Evolutionary conservation across 2,329 filamentous ascomycete species (phyloP).

Genomic region (Penicillium sp.): DNA sequence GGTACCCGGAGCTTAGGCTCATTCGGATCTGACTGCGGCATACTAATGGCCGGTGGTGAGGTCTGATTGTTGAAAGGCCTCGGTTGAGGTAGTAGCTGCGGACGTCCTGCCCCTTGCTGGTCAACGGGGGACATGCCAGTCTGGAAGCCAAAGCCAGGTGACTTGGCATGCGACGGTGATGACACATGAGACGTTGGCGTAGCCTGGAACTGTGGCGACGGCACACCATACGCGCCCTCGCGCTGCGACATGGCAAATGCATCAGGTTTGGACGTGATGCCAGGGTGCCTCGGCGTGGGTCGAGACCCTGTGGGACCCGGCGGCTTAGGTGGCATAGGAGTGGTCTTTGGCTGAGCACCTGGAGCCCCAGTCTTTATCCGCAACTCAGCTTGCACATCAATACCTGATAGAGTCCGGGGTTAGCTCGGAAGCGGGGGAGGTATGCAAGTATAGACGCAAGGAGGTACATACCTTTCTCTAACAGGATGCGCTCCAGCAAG

Average conservation of each 20-base stretch:
- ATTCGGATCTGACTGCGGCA: constrained; percentile 37
- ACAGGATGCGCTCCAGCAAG: constrained; percentile 85
- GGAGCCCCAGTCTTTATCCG: constrained; percentile 89
- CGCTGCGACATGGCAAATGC: constrained; percentile 51
- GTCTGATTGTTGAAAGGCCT: constrained; percentile 33
- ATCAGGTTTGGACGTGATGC: constrained; percentile 70
- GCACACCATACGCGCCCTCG: constrained; percentile 40
- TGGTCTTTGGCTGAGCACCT: constrained; percentile 63
- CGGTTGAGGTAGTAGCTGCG: constrained; percentile 46
- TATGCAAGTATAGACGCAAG: not conserved
- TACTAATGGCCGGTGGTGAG: constrained; percentile 34
- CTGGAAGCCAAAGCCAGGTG: constrained; percentile 61
- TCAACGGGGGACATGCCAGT: constrained; percentile 64
- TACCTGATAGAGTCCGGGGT: constrained; percentile 57
- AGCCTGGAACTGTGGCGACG: constrained; percentile 73
- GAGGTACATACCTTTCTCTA: constrained; percentile 76
- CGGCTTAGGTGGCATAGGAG: constrained; percentile 68
- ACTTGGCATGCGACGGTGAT: constrained; percentile 63
- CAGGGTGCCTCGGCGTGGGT: constrained; percentile 70
- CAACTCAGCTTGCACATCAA: constrained; percentile 95
- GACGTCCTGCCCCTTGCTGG: constrained; percentile 52
- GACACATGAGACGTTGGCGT: constrained; percentile 78
- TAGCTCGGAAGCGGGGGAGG: not conserved
- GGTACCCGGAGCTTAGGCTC: constrained; percentile 36
- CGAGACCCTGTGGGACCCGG: constrained; percentile 77